Evolutionary conservation across 495 filamentous ascomycete genomes (phyloP).

Genomic region (Mytilinidion resinicola): DNA sequence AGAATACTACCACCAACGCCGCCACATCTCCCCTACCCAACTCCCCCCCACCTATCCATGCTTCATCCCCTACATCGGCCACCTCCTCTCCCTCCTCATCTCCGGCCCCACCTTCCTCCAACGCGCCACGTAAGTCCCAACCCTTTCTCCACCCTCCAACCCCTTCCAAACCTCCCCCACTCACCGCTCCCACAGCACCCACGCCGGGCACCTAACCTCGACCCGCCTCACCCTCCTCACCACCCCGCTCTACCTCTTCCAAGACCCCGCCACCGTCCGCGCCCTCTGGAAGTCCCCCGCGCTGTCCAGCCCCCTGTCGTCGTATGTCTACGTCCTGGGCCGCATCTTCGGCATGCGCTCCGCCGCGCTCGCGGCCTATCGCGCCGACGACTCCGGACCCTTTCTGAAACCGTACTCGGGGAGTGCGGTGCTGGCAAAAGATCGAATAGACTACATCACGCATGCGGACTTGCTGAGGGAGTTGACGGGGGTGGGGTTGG

Average conservation of each 20-base stretch:
- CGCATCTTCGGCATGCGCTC: conserved; percentile 14
- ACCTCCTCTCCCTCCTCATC: too few relatives aligned
- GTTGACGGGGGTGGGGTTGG: conserved; percentile 9
- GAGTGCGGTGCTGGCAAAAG: conserved; percentile 10
- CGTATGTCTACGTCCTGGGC: conserved; percentile 11
- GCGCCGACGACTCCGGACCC: conserved; percentile 15
- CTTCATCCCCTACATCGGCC: too few relatives aligned
- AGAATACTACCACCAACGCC: too few relatives aligned
- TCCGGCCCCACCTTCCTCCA: too few relatives aligned
- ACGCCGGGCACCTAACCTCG: conserved; percentile 4
- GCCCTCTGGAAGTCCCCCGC: conserved; percentile 14
- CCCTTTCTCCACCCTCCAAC: too few relatives aligned
- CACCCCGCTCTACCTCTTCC: conserved; percentile 10
- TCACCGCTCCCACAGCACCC: not conserved
- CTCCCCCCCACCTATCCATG: too few relatives aligned
- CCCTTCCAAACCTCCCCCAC: not conserved
- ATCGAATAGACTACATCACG: conserved; percentile 20
- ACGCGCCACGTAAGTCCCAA: too few relatives aligned
- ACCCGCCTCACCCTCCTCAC: conserved; percentile 8
- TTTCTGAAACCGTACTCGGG: conserved; percentile 11
- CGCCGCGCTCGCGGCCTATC: conserved; percentile 9
- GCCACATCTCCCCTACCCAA: too few relatives aligned
- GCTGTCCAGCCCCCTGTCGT: not conserved
- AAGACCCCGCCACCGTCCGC: conserved; percentile 10
- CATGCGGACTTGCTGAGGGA: conserved; percentile 12